Evolutionary conservation across 177 flowering plant genomes (phyloP).

Genomic region (Viscum album): DNA sequence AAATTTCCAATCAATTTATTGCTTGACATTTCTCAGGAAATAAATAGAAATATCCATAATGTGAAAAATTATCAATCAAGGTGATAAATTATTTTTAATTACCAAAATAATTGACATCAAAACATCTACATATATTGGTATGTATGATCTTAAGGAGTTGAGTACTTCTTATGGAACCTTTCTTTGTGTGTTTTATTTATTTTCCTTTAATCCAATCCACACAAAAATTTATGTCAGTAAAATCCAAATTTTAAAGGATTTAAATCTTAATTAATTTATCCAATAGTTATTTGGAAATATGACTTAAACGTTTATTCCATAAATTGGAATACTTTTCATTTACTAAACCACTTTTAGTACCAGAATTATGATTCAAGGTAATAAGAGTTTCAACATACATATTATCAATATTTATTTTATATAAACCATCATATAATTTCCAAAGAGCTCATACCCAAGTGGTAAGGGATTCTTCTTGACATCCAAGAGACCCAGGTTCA

Average conservation of each 20-base stretch:
- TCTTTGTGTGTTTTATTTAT: too few relatives aligned
- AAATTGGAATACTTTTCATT: slow-evolving; percentile 16
- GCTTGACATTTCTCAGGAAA: background rate
- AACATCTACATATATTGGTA: background rate
- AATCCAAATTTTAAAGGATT: slow-evolving; percentile 13
- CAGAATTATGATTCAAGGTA: slow-evolving; percentile 2
- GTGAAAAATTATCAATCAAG: background rate
- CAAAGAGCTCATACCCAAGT: background rate
- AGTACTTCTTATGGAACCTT: too few relatives aligned
- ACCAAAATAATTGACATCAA: background rate
- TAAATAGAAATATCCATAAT: too few relatives aligned
- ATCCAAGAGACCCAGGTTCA: slow-evolving; percentile 4
- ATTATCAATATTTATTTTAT: slow-evolving; percentile 2
- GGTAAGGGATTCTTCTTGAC: too few relatives aligned
- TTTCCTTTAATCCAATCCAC: slow-evolving; percentile 25
- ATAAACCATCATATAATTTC: background rate
- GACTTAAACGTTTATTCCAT: slow-evolving; percentile 22
- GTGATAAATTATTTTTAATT: too few relatives aligned
- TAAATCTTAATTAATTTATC: slow-evolving; percentile 15
- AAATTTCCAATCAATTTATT: too few relatives aligned
- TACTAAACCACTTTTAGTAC: too few relatives aligned
- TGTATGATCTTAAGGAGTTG: too few relatives aligned
- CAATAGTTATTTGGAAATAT: slow-evolving; percentile 13
- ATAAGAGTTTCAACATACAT: background rate
- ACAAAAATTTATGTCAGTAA: slow-evolving; percentile 14